Evolutionary conservation across 2,329 filamentous ascomycete species (phyloP).

Genomic region (Pyrenophora tritici-repentis): DNA sequence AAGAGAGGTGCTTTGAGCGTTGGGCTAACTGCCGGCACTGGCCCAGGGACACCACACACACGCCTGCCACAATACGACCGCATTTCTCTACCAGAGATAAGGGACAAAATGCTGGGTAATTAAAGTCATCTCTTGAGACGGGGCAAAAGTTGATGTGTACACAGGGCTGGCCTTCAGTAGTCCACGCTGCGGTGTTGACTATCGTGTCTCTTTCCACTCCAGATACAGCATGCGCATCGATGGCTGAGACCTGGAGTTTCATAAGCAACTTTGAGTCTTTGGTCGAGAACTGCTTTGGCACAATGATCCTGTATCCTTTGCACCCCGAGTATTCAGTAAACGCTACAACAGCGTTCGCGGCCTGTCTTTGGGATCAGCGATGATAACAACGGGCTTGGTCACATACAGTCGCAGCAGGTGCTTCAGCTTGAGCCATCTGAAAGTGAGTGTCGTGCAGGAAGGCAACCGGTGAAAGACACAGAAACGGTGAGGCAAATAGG

Average conservation of each 20-base stretch:
- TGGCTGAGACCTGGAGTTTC: neutral
- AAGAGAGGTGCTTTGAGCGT: neutral
- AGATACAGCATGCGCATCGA: neutral
- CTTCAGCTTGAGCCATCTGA: neutral
- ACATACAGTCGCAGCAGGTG: neutral
- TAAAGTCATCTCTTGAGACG: neutral
- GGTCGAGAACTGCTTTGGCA: neutral
- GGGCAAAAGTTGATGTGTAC: neutral
- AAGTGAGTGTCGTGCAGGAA: slow-evolving; percentile 1
- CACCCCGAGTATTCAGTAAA: neutral
- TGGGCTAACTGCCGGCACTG: neutral
- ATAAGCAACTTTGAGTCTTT: neutral
- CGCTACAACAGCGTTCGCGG: slow-evolving; percentile 1
- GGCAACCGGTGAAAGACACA: neutral
- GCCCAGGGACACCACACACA: neutral
- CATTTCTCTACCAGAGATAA: slow-evolving; percentile 2
- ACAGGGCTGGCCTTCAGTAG: neutral
- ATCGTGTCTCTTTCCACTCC: slow-evolving; percentile 1
- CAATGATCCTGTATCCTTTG: neutral
- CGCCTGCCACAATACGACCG: neutral
- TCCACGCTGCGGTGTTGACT: neutral
- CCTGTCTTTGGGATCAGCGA: neutral
- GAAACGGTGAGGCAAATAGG: neutral
- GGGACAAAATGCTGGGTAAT: slow-evolving; percentile 1
- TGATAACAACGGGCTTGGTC: neutral